Evolutionary conservation across 495 filamentous ascomycete species (phyloP), one percentile per base, ranked within the genome.

Genomic region (Podospora bellae-mahoneyi): DNA sequence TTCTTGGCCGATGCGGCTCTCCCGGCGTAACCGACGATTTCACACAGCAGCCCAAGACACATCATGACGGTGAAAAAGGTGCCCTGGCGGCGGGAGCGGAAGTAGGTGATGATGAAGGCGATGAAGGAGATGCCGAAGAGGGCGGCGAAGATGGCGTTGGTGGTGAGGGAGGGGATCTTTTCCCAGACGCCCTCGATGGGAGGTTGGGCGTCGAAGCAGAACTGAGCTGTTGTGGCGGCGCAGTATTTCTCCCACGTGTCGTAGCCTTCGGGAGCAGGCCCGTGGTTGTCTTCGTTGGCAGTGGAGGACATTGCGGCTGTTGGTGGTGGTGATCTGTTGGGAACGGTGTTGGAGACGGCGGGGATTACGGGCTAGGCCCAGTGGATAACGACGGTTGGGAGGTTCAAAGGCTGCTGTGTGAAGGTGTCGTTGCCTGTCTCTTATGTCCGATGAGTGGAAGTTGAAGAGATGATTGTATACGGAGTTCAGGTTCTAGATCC

Each of bases 11-110:
- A 62, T 67, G 75, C 18, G 62, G 75, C 65, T 0, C 74, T 60
- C 15, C 65, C 75, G 15, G 60, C 68, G 64, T 78, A 78, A 44
- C 76, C 76, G 16, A 78, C 23, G 2, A 78, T 64, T 67, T 78
- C 76, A 39, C 65, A 66, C 28, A 78, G 53, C 5, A 73, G 66
- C 3, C 77, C 77, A 2, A 68, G 53, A 44, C 68, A 60, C 64
- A 75, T 69, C 59, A 63, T 64, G 48, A 68, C 69, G 61, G 75
- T 55, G n/a, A 71, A 65, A 68, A 72, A 80, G 15, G 71, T 74
- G 20, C 68, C 74, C 1, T 60, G 65, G 39, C 39, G 64, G 26
- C 56, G 23, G 58, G 64, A 30, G 30, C 57, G 56, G 7, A 68
- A 34, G 62, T 64, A 69, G 48, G 73, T 18, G 54, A 68, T 72